phyloP scores from a whole-genome alignment of 2,329 filamentous ascomycete genomes.

The Epichloe gansuensis region DNA sequence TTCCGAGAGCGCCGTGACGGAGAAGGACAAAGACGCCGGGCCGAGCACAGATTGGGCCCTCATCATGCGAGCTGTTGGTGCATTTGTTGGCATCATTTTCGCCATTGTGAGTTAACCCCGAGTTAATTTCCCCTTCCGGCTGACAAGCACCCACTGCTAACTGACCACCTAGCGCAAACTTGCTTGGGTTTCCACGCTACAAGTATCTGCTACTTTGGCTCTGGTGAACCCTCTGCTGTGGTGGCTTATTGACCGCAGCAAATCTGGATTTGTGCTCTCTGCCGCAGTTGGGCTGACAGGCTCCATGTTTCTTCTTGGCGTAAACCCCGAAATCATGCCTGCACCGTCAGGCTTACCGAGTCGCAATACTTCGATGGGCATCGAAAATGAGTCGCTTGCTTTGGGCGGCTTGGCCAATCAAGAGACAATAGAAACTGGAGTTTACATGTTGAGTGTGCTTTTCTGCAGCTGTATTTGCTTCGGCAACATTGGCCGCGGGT shows the following conservation, averaged over 20 bases:
- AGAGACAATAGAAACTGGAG: conserved; percentile 57
- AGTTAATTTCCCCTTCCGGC: not conserved
- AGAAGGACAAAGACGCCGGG: conserved; percentile 22
- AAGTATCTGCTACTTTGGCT: conserved; percentile 78
- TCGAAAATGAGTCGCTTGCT: conserved; percentile 6
- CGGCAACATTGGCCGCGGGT: conserved; percentile 79
- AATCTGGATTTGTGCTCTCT: conserved; percentile 71
- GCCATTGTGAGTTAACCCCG: conserved; percentile 55
- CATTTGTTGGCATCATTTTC: conserved; percentile 49
- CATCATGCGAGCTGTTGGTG: conserved; percentile 44
- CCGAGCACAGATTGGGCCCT: conserved; percentile 60
- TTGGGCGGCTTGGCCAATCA: conserved; percentile 45
- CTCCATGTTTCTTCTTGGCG: conserved; percentile 58
- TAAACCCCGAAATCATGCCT: conserved; percentile 70
- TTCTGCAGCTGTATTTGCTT: conserved; percentile 95
- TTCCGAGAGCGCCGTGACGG: conserved; percentile 15
- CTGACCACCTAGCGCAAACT: conserved; percentile 55
- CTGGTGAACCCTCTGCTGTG: conserved; percentile 88
- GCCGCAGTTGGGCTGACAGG: conserved; percentile 61
- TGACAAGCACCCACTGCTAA: not conserved
- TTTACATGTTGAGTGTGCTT: conserved; percentile 86
- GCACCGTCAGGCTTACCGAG: conserved; percentile 38
- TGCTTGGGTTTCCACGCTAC: conserved; percentile 89
- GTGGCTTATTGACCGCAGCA: conserved; percentile 90
- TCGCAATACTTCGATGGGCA: not conserved